phyloP scores from a whole-genome alignment of 345 rosid species.

The Erodium maritimum region DNA sequence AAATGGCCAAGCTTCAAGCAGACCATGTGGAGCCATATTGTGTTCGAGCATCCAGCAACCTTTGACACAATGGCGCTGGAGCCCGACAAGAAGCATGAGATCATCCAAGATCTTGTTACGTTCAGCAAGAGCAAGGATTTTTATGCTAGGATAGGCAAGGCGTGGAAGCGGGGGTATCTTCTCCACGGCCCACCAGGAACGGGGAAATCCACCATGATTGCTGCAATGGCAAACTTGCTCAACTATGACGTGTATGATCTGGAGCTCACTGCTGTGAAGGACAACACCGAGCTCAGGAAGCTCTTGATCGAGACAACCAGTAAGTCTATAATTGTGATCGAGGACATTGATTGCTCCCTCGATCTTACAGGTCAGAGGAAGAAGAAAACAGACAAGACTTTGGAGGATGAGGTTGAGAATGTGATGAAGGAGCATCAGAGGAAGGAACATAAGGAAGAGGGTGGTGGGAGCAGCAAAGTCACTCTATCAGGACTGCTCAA shows the following conservation, averaged over 20 bases:
- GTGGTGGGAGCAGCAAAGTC: conserved; percentile 22
- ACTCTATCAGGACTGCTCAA: conserved; percentile 43
- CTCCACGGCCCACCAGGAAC: conserved; percentile 31
- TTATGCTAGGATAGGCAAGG: conserved; percentile 32
- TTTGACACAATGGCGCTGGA: conserved; percentile 37
- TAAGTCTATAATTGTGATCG: neutral
- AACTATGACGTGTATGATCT: conserved; percentile 26
- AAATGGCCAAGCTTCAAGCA: conserved; percentile 40
- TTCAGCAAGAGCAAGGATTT: conserved; percentile 32
- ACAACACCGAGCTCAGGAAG: conserved; percentile 24
- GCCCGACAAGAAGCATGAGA: conserved; percentile 31
- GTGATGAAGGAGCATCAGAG: conserved; percentile 14
- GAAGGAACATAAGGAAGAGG: conserved; percentile 22
- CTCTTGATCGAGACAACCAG: conserved; percentile 11
- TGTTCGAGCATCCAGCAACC: conserved; percentile 40
- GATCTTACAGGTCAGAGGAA: conserved; percentile 11
- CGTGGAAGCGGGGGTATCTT: conserved; percentile 38
- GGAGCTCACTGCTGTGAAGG: conserved; percentile 26
- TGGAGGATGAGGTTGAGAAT: conserved; percentile 19
- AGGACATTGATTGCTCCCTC: conserved; percentile 1
- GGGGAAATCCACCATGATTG: conserved; percentile 25
- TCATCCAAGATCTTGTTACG: conserved; percentile 34
- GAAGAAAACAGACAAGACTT: conserved; percentile 11
- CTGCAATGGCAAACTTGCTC: conserved; percentile 27
- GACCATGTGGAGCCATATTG: conserved; percentile 38